Percentiles rank a stretch among this genome's conserved stretches.
Conservation (phyloP, 306 rosid genomes). For the Dalbergia oliveri region DNA sequence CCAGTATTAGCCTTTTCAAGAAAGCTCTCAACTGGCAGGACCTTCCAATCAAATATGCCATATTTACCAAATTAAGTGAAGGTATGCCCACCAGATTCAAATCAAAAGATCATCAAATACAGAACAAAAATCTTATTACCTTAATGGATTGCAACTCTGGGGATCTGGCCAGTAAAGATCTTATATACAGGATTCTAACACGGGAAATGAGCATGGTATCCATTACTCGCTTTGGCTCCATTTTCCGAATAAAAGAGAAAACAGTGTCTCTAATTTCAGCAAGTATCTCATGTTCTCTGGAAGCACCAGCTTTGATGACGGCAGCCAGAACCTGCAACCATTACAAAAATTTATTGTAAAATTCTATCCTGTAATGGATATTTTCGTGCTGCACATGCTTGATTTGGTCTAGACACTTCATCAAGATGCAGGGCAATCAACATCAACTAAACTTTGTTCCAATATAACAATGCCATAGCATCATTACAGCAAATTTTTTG, state of each 20-base stretch:
- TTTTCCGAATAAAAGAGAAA: constrained; percentile 76
- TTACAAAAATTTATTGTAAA: constrained; percentile 7
- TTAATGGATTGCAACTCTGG: constrained; percentile 93
- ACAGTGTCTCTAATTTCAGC: constrained; percentile 91
- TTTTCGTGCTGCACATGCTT: constrained; percentile 1
- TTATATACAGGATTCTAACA: constrained; percentile 83
- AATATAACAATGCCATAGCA: too few species aligned
- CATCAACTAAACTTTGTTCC: background rate
- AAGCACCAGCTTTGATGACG: constrained; percentile 88
- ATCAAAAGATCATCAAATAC: constrained; percentile 16
- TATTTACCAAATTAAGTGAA: constrained; percentile 32
- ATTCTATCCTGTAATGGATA: background rate
- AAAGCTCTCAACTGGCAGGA: constrained; percentile 75
- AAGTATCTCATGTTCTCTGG: constrained; percentile 91
- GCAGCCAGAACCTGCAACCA: constrained; percentile 81
- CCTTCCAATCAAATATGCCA: constrained; percentile 54
- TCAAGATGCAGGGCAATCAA: constrained; percentile 28
- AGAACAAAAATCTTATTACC: constrained; percentile 50
- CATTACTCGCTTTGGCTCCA: constrained; percentile 86
- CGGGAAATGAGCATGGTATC: constrained; percentile 91
- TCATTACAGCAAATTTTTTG: background rate
- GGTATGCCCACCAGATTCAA: constrained; percentile 23
- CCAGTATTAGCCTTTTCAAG: constrained; percentile 73
- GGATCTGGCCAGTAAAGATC: constrained; percentile 87
- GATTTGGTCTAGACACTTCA: constrained; percentile 25